Evolutionary conservation across 495 filamentous ascomycete genomes (phyloP).

Genomic region (Friedmanniomyces endolithicus): DNA sequence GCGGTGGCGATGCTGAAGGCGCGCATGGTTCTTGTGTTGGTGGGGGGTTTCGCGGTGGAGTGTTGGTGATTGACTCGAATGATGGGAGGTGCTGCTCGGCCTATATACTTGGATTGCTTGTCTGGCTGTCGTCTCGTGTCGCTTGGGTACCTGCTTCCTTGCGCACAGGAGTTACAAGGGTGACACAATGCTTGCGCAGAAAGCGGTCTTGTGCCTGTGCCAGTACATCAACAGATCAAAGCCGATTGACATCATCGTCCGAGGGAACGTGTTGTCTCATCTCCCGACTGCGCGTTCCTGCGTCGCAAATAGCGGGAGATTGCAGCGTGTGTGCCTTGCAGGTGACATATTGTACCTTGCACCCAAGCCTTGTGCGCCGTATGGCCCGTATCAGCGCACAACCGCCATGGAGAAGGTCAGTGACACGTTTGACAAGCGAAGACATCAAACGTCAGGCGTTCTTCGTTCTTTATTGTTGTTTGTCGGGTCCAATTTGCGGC

Average conservation of each 20-base stretch:
- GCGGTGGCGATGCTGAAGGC: neutral
- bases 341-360: constrained; percentile 5
- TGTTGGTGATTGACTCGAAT: neutral
- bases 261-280: neutral
- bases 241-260: neutral
- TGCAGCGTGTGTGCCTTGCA: constrained; percentile 5
- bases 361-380: neutral
- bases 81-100: neutral
- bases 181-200: neutral
- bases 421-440: neutral
- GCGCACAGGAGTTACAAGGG: neutral
- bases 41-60: neutral
- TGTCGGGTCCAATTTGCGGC: neutral
- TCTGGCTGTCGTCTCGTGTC: neutral
- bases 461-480: neutral
- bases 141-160: neutral
- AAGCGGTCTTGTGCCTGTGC: neutral
- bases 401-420: neutral
- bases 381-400: neutral
- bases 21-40: neutral
- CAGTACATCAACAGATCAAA: neutral
- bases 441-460: neutral
- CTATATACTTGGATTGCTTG: neutral
- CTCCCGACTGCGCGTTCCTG: neutral
- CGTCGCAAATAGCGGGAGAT: neutral